A percentile compares a stretch with the other conserved stretches of the same genome.
phyloP scores from a whole-genome alignment of 345 rosid genomes.

The Eucalyptus camaldulensis region DNA sequence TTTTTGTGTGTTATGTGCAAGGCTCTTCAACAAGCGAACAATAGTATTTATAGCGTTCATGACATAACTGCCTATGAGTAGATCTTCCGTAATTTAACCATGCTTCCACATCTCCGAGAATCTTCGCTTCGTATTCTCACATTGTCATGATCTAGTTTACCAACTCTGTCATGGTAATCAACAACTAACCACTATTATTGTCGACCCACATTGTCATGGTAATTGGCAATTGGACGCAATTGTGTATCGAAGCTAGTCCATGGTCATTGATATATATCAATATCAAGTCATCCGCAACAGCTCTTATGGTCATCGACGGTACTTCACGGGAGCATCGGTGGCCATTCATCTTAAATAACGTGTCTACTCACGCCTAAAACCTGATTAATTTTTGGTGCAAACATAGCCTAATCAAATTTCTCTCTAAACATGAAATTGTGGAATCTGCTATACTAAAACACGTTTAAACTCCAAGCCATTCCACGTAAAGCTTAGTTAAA shows the following conservation, averaged over 20 bases:
- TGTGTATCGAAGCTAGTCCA: neutral
- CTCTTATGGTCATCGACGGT: neutral
- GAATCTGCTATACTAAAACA: neutral
- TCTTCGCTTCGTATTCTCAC: neutral
- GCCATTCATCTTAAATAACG: neutral
- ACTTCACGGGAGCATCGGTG: neutral
- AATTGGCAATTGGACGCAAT: neutral
- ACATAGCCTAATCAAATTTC: neutral
- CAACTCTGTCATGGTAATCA: neutral
- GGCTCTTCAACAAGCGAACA: too few relatives aligned
- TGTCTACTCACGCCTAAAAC: neutral
- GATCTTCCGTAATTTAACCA: neutral
- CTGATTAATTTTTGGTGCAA: neutral
- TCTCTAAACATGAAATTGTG: neutral
- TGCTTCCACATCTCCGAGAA: neutral
- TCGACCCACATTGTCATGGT: neutral
- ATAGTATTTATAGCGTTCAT: neutral
- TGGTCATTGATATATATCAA: neutral
- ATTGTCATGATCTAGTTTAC: neutral
- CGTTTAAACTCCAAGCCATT: neutral
- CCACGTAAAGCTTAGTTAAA: neutral
- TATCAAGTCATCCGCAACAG: neutral
- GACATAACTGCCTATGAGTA: neutral
- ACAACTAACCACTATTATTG: neutral
- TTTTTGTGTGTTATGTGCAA: neutral